Conservation (phyloP, 2,329 filamentous ascomycete genomes). For the Epichloe gansuensis region DNA sequence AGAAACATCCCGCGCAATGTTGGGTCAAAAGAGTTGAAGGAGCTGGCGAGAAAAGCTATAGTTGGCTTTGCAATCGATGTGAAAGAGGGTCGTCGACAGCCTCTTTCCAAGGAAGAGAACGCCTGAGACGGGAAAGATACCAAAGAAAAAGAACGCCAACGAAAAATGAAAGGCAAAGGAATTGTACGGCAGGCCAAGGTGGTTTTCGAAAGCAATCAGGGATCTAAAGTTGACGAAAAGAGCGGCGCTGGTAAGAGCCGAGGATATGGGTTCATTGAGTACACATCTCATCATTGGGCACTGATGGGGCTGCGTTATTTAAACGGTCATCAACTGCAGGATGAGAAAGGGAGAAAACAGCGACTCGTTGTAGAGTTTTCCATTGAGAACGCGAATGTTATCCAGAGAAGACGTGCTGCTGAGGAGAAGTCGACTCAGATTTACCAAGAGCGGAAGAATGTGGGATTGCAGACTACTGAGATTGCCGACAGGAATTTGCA, state of each 20-base stretch:
- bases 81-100: constrained; percentile 61
- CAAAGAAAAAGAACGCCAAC: constrained; percentile 64
- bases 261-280: constrained; percentile 97
- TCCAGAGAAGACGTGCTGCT: constrained; percentile 51
- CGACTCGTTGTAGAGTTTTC: constrained; percentile 92
- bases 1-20: constrained; percentile 82
- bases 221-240: constrained; percentile 69
- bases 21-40: constrained; percentile 78
- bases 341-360: constrained; percentile 64
- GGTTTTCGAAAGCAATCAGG: constrained; percentile 79
- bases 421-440: constrained; percentile 23
- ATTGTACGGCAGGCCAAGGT: constrained; percentile 92
- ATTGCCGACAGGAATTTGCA: background rate
- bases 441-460: constrained; percentile 21
- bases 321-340: constrained; percentile 59
- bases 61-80: constrained; percentile 90
- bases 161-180: constrained; percentile 70
- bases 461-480: constrained; percentile 7
- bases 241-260: constrained; percentile 71
- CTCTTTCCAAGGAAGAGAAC: constrained; percentile 82
- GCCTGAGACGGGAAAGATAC: constrained; percentile 68
- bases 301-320: constrained; percentile 91
- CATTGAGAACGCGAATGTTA: constrained; percentile 94
- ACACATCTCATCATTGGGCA: constrained; percentile 83
- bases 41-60: constrained; percentile 79